Evolutionary conservation across 768 basidiomycete species (phyloP).

Genomic region (Podaxis sp.): DNA sequence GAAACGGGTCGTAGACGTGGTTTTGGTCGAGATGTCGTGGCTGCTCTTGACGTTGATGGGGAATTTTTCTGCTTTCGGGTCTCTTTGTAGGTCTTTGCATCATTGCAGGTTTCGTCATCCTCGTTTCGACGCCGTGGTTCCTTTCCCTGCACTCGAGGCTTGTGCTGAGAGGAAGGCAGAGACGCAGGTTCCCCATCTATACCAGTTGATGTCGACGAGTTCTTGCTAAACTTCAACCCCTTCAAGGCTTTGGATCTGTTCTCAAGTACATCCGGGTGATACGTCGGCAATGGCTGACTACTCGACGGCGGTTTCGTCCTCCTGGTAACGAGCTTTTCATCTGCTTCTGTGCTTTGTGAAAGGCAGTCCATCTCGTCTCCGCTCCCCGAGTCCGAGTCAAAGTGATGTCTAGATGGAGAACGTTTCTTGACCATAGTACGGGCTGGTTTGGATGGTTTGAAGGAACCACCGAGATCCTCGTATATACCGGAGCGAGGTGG

Average conservation of each 20-base stretch:
- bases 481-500: not conserved
- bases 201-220: slow-evolving; percentile 15
- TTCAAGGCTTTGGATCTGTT: slow-evolving; percentile 11
- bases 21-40: not conserved
- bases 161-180: not conserved
- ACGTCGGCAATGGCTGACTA: slow-evolving; percentile 13
- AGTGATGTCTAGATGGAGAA: not conserved
- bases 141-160: not conserved
- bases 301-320: not conserved
- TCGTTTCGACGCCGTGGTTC: not conserved
- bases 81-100: not conserved
- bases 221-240: slow-evolving; percentile 32
- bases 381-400: not conserved
- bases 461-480: slow-evolving; percentile 8
- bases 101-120: not conserved
- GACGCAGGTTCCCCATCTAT: not conserved
- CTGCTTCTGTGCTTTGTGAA: slow-evolving; percentile 11
- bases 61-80: not conserved
- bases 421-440: not conserved
- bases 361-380: slow-evolving; percentile 21
- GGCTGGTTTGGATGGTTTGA: not conserved
- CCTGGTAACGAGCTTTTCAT: slow-evolving; percentile 13
- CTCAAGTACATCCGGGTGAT: slow-evolving; percentile 5
- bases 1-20: not conserved
- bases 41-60: not conserved